These are phyloP conservation scores for Aspergillus arachidicola DNA, from an alignment of 2,329 filamentous ascomycete genomes.

Conservation along the genomic window DNA sequence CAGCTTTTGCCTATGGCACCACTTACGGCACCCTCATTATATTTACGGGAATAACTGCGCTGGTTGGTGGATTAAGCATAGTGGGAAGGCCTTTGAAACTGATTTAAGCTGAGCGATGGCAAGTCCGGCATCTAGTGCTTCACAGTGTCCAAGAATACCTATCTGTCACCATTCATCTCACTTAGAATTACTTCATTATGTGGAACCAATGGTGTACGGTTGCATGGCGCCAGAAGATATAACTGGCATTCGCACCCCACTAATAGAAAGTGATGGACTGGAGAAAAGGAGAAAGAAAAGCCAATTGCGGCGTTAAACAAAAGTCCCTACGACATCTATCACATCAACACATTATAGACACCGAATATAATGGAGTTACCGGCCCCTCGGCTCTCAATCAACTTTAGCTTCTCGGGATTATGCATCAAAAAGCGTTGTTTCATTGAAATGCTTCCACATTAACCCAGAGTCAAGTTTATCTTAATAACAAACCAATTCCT, in stretches of 20 bases:
- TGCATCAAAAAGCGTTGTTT: neutral
- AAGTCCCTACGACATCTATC: neutral
- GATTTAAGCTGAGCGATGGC: neutral
- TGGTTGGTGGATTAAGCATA: neutral
- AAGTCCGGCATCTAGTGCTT: neutral
- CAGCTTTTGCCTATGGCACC: constrained; percentile 29
- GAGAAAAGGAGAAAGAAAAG: neutral
- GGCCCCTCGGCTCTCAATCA: neutral
- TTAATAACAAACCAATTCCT: neutral
- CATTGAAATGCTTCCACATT: neutral
- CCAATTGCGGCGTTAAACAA: neutral
- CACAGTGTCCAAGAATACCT: neutral
- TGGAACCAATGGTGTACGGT: neutral
- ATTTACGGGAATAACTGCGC: constrained; percentile 28
- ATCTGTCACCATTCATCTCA: neutral
- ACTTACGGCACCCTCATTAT: constrained; percentile 32
- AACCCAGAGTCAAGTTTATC: neutral
- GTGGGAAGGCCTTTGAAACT: neutral
- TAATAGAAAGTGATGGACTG: neutral
- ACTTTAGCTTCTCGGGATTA: neutral
- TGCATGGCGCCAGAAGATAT: neutral
- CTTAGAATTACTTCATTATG: neutral
- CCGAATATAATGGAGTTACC: neutral
- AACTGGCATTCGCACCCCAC: neutral
- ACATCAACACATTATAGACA: neutral